Evolutionary conservation across 139 green algal genomes (phyloP).

Genomic region (Picochlorum sp.): DNA sequence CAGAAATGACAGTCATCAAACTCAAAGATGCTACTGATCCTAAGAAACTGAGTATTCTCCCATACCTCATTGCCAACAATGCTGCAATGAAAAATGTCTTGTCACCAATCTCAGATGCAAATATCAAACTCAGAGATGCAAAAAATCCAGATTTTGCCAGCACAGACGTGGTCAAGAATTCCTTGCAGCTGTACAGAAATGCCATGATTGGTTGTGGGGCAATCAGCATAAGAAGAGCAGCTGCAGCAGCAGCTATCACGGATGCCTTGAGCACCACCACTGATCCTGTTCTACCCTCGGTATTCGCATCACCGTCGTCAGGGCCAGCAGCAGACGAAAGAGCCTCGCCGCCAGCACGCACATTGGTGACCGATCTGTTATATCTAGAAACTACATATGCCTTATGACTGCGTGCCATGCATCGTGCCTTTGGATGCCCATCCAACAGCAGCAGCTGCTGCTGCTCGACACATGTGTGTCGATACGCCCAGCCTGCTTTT

Average conservation of each 20-base stretch:
- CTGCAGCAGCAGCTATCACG: neutral
- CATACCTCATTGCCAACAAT: constrained; percentile 84
- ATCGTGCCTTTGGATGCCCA: no score
- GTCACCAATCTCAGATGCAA: constrained; percentile 92
- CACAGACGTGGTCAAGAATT: constrained; percentile 20
- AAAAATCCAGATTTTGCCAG: constrained; percentile 78
- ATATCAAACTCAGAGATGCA: constrained; percentile 92
- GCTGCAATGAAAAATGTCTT: constrained; percentile 99
- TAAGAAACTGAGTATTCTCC: constrained; percentile 48
- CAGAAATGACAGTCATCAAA: constrained; percentile 88
- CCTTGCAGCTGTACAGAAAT: neutral
- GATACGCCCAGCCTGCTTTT: no score
- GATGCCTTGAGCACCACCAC: no score
- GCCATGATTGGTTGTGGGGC: neutral
- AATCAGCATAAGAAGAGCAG: neutral
- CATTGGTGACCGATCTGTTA: no score
- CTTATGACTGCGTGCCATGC: no score
- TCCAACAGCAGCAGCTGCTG: no score
- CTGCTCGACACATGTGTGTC: no score
- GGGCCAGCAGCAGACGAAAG: no score
- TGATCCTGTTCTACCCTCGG: no score
- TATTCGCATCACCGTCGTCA: no score
- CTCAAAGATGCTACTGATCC: constrained; percentile 53
- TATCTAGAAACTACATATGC: no score
- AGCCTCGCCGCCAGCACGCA: no score